Percentiles rank a stretch among this genome's conserved stretches.
Conservation (phyloP, 2,329 filamentous ascomycete genomes). For the Calonectria leucothoes region DNA sequence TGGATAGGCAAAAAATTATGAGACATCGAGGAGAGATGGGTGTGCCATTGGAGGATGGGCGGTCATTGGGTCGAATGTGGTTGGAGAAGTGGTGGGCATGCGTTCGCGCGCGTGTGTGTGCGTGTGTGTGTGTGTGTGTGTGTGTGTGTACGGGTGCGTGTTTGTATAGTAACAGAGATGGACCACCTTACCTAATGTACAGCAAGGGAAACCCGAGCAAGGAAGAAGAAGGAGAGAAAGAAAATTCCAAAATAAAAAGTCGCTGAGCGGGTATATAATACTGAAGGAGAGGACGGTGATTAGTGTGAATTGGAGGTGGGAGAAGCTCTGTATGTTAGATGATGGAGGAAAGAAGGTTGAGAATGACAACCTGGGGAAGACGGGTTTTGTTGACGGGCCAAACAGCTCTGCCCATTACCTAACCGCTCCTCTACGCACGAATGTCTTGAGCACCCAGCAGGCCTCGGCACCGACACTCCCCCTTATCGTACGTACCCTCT, state of each 20-base stretch:
- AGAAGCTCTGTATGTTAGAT: slow-evolving; percentile 2
- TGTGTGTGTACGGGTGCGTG: neutral
- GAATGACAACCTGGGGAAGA: neutral
- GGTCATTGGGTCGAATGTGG: neutral
- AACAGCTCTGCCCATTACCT: neutral
- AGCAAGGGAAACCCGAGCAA: neutral
- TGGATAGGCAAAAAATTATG: neutral
- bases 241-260: neutral
- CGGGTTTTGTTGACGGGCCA: slow-evolving; percentile 24
- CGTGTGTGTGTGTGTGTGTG: neutral
- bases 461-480: neutral
- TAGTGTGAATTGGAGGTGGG: neutral
- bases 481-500: neutral
- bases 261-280: neutral
- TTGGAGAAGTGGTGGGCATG: neutral
- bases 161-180: neutral
- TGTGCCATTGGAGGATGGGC: neutral
- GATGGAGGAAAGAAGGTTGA: slow-evolving; percentile 10
- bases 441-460: neutral
- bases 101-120: too few species aligned
- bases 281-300: neutral
- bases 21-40: neutral
- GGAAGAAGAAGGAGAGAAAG: neutral
- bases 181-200: neutral
- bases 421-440: neutral